Evolutionary conservation across 805 yeast species (phyloP), one percentile per base, ranked within the genome.

Genomic region (Yamadazyma scolyti): DNA sequence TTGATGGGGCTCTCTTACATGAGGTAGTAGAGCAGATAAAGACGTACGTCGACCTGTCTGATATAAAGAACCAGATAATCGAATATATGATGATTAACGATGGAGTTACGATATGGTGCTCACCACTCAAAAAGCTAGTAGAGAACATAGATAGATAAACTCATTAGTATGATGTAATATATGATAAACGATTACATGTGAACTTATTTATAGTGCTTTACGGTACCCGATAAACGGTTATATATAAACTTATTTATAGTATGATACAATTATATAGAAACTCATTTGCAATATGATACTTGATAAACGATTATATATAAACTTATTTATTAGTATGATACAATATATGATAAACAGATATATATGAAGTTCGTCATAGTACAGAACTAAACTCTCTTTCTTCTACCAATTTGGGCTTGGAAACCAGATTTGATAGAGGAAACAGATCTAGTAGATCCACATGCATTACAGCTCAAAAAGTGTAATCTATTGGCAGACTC

Each of bases 391-490:
- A 39, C 30, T 31, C 37, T 82, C 78, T 79, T 84, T 80, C 90
- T 84, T 64, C 83, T 82, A 49, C 95, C 95, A 52, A 86, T 80
- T 56, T 85, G 90, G 49, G 98, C 99, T 73, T 89, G 96, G 95
- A 86, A 93, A 82, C 99, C 99, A 29, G 97, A 86, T 79, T 94
- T 93, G 65, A 93, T 93, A 27, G 96, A 87, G 47, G 93, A 79
- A 36, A 93, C 99, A 30, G 97, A 88, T 69, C 96, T 82, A 28
- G 97, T 80, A 28, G 96, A 85, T 47, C 98, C 98, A 75, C 99
- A 93, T 35, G 95, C 85, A 58, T 89, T 88, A 75, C 99, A 93
- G 52, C 89, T 95, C 73, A 93, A 75, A 73, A 93, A 93, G 71
- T 86, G 95, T 67, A 93, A 77, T 73, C 99, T 85, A 73, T 89